Conservation (phyloP, 257 asterid genomes). For the Solanum bukasovii region DNA sequence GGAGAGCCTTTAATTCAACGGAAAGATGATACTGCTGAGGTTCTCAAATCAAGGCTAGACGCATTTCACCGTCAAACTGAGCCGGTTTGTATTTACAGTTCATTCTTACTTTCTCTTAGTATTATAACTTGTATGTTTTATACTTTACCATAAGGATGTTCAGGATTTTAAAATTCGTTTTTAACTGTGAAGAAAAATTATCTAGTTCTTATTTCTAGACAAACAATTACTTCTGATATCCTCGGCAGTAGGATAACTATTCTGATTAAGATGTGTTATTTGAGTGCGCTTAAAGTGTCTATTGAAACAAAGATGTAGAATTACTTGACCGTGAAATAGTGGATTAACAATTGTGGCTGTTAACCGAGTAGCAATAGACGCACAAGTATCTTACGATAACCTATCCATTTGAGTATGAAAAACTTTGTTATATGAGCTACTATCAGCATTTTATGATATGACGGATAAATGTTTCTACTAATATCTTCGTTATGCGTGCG, state of each 20-base stretch:
- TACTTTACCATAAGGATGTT: not conserved
- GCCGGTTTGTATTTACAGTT: slow-evolving; percentile 38
- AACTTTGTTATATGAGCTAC: not conserved
- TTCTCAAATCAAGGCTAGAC: slow-evolving; percentile 88
- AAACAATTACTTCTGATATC: not conserved
- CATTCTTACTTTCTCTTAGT: not conserved
- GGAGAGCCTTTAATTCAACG: slow-evolving; percentile 94
- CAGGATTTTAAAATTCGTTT: too few species aligned
- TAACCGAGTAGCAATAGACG: not conserved
- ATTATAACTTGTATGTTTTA: not conserved
- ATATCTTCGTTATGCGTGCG: not conserved
- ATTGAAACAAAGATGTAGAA: not conserved
- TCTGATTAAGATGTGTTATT: not conserved
- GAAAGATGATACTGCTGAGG: slow-evolving; percentile 88
- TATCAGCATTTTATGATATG: not conserved
- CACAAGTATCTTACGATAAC: not conserved
- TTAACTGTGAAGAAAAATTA: not conserved
- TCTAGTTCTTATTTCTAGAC: not conserved
- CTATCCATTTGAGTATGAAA: not conserved
- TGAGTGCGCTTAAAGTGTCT: not conserved
- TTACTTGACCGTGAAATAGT: not conserved
- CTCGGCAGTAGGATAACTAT: not conserved
- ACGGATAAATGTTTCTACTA: not conserved
- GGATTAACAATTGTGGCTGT: not conserved
- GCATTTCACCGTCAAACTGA: slow-evolving; percentile 88